These are phyloP conservation scores for Venturia oleaginea DNA, from an alignment of 2,329 filamentous ascomycete species.

Conservation along the genomic window DNA sequence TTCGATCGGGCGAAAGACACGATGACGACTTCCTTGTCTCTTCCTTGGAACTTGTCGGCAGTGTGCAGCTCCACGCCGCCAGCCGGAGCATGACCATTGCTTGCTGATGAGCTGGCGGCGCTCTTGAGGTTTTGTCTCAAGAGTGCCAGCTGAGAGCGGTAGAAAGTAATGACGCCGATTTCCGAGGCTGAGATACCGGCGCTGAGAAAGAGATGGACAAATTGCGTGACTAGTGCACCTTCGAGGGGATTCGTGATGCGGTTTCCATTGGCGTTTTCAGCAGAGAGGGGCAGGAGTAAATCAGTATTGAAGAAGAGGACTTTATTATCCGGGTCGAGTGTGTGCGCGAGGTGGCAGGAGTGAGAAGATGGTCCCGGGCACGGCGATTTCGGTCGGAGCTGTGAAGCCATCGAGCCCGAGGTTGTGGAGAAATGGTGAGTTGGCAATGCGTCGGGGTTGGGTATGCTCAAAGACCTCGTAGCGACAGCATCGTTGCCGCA, in stretches of 20 bases:
- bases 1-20: conserved; percentile 85
- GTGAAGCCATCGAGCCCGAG: conserved; percentile 14
- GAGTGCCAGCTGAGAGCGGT: conserved; percentile 81
- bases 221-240: conserved; percentile 64
- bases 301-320: conserved; percentile 91
- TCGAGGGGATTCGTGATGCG: conserved; percentile 86
- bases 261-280: conserved; percentile 69
- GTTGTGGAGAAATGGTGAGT: conserved; percentile 31
- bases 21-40: conserved; percentile 89
- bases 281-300: conserved; percentile 50
- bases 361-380: conserved; percentile 38
- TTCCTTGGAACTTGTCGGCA: conserved; percentile 90
- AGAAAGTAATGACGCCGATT: conserved; percentile 94
- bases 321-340: conserved; percentile 61
- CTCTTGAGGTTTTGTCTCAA: conserved; percentile 56
- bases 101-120: conserved; percentile 14
- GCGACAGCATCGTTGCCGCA: conserved; percentile 77
- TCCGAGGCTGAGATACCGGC: conserved; percentile 65
- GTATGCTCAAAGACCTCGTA: conserved; percentile 56
- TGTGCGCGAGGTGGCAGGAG: conserved; percentile 66
- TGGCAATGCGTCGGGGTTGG: conserved; percentile 47
- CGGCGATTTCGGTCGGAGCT: conserved; percentile 24
- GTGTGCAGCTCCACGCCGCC: conserved; percentile 82
- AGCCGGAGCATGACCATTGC: conserved; percentile 13
- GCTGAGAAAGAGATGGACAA: conserved; percentile 69